A percentile compares a stretch with the other conserved stretches of the same genome.
These are phyloP conservation scores for Apiotrichum gamsii DNA, from an alignment of 1,284 basidiomycete species.

Conservation along the genomic window DNA sequence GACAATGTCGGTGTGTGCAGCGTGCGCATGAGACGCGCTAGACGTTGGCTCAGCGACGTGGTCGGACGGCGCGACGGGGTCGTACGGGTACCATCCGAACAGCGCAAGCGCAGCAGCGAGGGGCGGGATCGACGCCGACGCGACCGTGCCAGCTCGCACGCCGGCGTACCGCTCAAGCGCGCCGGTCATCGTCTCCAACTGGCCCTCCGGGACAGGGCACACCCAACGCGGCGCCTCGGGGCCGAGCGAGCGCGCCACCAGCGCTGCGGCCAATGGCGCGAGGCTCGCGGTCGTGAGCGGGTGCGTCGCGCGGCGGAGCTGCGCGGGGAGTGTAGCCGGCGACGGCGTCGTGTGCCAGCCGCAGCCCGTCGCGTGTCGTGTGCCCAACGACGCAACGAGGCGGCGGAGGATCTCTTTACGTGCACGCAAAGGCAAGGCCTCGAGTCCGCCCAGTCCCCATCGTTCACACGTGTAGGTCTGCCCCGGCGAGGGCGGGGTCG, in stretches of 20 bases:
- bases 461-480: slow-evolving; percentile 10
- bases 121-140: neutral
- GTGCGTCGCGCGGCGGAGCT: slow-evolving; percentile 24
- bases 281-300: slow-evolving; percentile 24
- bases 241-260: slow-evolving; percentile 18
- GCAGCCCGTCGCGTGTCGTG: slow-evolving; percentile 24
- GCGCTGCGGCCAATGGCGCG: slow-evolving; percentile 16
- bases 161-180: neutral
- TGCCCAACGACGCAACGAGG: slow-evolving; percentile 14
- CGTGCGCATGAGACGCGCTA: neutral
- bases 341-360: slow-evolving; percentile 21
- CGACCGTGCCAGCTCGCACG: neutral
- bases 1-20: slow-evolving; percentile 28
- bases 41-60: neutral
- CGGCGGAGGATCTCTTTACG: slow-evolving; percentile 26
- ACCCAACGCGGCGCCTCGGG: slow-evolving; percentile 2
- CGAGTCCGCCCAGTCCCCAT: slow-evolving; percentile 12
- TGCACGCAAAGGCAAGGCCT: neutral
- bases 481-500: neutral
- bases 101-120: slow-evolving; percentile 23
- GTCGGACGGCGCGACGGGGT: slow-evolving; percentile 14
- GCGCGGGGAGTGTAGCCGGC: slow-evolving; percentile 9
- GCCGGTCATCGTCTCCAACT: slow-evolving; percentile 6
- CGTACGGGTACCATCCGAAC: slow-evolving; percentile 41
- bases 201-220: neutral